phyloP scores from a whole-genome alignment of 2,329 filamentous ascomycete species.

The Aschersonia sp. region DNA sequence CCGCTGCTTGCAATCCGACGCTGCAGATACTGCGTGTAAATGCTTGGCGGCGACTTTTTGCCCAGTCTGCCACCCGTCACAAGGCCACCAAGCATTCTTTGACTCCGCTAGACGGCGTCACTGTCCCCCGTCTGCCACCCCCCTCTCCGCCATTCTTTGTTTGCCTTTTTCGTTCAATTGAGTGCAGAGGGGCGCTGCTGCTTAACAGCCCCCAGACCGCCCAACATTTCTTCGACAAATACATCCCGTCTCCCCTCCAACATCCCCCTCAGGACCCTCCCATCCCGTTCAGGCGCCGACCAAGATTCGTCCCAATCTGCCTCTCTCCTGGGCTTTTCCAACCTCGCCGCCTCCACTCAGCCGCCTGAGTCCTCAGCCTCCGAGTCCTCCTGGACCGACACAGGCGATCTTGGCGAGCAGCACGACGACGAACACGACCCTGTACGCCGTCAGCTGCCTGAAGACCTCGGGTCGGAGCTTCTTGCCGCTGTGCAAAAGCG shows the following conservation, averaged over 20 bases:
- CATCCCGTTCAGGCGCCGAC: conserved; percentile 21
- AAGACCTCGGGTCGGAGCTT: conserved; percentile 49
- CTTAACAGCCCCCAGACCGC: conserved; percentile 57
- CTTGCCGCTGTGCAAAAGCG: conserved; percentile 35
- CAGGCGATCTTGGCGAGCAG: conserved; percentile 88
- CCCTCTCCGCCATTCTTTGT: conserved; percentile 12
- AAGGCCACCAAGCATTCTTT: background rate
- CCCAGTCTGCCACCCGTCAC: background rate
- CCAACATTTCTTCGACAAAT: conserved; percentile 73
- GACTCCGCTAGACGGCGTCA: background rate
- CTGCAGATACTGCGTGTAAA: background rate
- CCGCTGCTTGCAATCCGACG: background rate
- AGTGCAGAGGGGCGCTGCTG: conserved; percentile 55
- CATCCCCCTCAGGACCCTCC: conserved; percentile 73
- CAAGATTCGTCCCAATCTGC: conserved; percentile 23
- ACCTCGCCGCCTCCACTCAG: conserved; percentile 25
- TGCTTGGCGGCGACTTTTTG: background rate
- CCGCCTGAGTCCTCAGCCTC: conserved; percentile 41
- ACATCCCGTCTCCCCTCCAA: conserved; percentile 60
- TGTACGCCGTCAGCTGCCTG: conserved; percentile 52
- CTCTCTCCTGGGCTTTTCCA: conserved; percentile 17
- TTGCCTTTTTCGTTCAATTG: conserved; percentile 17
- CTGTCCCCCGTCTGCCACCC: conserved; percentile 3
- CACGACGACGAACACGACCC: conserved; percentile 72
- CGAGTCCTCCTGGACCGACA: conserved; percentile 76